A percentile compares a stretch with the other conserved stretches of the same genome.
These are phyloP conservation scores for Stephanodiscus triporus DNA, from an alignment of 108 stramenopile species.

Conservation along the genomic window DNA sequence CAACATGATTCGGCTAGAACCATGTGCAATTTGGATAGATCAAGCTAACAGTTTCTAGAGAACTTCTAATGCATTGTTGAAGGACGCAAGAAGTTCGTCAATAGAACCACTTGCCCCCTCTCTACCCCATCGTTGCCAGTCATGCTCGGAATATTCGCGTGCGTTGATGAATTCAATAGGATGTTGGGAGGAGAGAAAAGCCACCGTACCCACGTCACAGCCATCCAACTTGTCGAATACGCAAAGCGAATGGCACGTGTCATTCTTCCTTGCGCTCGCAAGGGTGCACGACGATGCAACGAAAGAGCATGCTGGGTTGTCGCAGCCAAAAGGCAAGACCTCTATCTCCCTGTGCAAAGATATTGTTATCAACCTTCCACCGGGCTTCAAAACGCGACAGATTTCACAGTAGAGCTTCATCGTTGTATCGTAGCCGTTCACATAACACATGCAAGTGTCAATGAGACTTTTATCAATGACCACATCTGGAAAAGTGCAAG, in stretches of 20 bases:
- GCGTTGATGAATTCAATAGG: constrained; percentile 18
- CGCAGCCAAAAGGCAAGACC: too few relatives aligned
- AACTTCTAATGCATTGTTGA: too few relatives aligned
- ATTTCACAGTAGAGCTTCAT: constrained; percentile 47
- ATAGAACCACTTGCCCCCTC: too few relatives aligned
- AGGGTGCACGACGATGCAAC: constrained; percentile 25
- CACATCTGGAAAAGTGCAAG: constrained; percentile 11
- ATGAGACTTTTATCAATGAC: constrained; percentile 40
- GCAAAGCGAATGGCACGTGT: constrained; percentile 1
- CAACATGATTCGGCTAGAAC: too few relatives aligned
- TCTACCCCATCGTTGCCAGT: too few relatives aligned
- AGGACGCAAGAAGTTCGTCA: too few relatives aligned
- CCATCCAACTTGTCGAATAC: constrained; percentile 20
- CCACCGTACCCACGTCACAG: background rate
- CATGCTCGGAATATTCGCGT: too few relatives aligned
- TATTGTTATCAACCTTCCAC: too few relatives aligned
- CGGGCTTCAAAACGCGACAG: constrained; percentile 42
- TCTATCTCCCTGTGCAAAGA: too few relatives aligned
- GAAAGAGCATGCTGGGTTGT: background rate
- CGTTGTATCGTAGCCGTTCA: constrained; percentile 22
- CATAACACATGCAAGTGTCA: constrained; percentile 41
- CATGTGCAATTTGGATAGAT: too few relatives aligned
- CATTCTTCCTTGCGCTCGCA: background rate
- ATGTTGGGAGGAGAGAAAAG: background rate
- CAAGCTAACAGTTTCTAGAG: too few relatives aligned